Evolutionary conservation across 2,329 filamentous ascomycete genomes (phyloP).

Genomic region (Botrytis hyacinthi): DNA sequence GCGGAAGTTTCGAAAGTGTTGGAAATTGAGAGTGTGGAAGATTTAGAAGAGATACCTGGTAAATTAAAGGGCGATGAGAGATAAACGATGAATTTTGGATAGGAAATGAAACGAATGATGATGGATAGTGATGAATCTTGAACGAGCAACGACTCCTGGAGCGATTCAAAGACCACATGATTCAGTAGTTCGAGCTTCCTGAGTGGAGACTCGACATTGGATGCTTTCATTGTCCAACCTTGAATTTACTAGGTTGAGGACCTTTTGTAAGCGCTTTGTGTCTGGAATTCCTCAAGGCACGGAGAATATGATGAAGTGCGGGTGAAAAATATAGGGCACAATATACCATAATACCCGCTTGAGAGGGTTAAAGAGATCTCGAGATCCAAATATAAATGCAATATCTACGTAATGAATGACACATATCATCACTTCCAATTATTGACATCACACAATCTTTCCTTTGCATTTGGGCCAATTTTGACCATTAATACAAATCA

Average conservation of each 20-base stretch:
- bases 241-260: neutral
- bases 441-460: neutral
- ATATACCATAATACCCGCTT: neutral
- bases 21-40: slow-evolving; percentile 77
- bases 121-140: neutral
- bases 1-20: slow-evolving; percentile 86
- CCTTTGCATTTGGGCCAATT: neutral
- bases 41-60: slow-evolving; percentile 76
- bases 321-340: neutral
- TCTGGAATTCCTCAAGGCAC: neutral
- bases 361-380: neutral
- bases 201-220: neutral
- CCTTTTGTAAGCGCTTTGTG: neutral
- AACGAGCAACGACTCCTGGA: neutral
- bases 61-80: slow-evolving; percentile 47
- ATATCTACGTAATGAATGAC: neutral
- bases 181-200: neutral
- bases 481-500: neutral
- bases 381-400: neutral
- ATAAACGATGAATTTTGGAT: neutral
- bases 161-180: neutral
- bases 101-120: neutral
- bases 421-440: neutral
- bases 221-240: neutral
- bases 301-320: neutral